These are phyloP conservation scores for Debaryomyces hansenii DNA, from an alignment of 805 yeast species.

Conservation along the genomic window DNA sequence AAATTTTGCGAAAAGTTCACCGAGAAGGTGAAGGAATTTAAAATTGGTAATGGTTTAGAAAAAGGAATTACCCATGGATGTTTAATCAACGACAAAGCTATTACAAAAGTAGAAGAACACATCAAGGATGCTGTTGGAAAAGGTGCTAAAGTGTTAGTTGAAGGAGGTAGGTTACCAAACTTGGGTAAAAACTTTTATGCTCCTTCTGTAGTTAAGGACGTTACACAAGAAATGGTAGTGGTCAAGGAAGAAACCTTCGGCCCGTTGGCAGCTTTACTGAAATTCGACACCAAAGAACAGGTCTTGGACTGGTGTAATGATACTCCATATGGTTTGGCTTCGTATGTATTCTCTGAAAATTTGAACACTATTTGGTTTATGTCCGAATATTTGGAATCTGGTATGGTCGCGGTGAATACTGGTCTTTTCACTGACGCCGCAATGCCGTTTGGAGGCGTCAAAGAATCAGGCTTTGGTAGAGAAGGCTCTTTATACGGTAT, in stretches of 20 bases:
- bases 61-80: constrained; percentile 55
- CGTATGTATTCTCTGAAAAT: constrained; percentile 57
- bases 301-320: constrained; percentile 56
- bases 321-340: constrained; percentile 56
- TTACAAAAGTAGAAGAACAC: constrained; percentile 56
- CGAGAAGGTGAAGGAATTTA: constrained; percentile 46
- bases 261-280: constrained; percentile 58
- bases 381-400: constrained; percentile 59
- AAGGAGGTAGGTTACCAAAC: constrained; percentile 53
- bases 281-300: constrained; percentile 54
- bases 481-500: constrained; percentile 77
- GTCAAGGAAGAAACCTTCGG: constrained; percentile 64
- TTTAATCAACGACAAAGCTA: constrained; percentile 50
- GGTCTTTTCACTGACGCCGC: constrained; percentile 58
- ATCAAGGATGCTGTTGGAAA: constrained; percentile 52
- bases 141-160: constrained; percentile 52
- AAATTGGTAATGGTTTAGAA: constrained; percentile 58
- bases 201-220: constrained; percentile 55
- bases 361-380: constrained; percentile 51
- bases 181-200: constrained; percentile 53
- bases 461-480: constrained; percentile 77
- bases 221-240: constrained; percentile 51
- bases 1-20: constrained; percentile 53
- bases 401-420: constrained; percentile 65
- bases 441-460: constrained; percentile 77